Evolutionary conservation across 1,284 basidiomycete species (phyloP), one percentile per base, ranked within the genome.

Genomic region (Cutaneotrichosporon arboriforme): DNA sequence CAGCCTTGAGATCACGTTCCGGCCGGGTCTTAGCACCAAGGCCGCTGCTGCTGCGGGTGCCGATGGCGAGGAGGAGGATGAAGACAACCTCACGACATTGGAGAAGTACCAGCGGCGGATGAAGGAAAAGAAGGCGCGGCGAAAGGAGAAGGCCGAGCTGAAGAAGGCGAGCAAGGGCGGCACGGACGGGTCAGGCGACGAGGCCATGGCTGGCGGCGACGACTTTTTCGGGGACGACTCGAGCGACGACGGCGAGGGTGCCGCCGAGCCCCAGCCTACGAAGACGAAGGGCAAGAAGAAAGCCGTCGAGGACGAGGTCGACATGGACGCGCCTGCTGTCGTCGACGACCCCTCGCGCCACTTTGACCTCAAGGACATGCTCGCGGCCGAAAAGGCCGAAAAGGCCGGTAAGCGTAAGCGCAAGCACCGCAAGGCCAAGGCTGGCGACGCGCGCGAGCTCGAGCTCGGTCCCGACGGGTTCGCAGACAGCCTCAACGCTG

Each of bases 1-100:
- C 57, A 64, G 54, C 8, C 87, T 97, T 84, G 86, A 96, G 76
- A 87, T 97, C 66, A 96, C 91, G 1, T 97, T 97, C 73, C 85
- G 82, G 18, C 89, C 92, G 1, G 93, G 85, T 5, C 77, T 97
- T 5, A 31, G 26, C 41, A 84, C 77, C 54, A 58, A 38, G 14
- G 52, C 34, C 13, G 64, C 80, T 59, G 78, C 26, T 10, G 10
- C 26, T 31, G 26, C 26, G 7, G 26, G 10, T 10, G 26, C 7
- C 26, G 26, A 10, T 10, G 26, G 10, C 26, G 26, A 31, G 7
- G 26, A 76, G 14, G 74, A 72, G n/a, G 69, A 61, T 13, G 74
- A 70, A 21, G 73, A 81, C 53, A 82, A 88, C 21, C 84, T 92
- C 76, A 94, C 87, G 9, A 88, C 88, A 3, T 74, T 96, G 35